Percentiles rank a stretch among this genome's conserved stretches.
Conservation (phyloP, 2,329 filamentous ascomycete genomes). For the Ophiognomonia clavigignenti-juglandacearum region DNA sequence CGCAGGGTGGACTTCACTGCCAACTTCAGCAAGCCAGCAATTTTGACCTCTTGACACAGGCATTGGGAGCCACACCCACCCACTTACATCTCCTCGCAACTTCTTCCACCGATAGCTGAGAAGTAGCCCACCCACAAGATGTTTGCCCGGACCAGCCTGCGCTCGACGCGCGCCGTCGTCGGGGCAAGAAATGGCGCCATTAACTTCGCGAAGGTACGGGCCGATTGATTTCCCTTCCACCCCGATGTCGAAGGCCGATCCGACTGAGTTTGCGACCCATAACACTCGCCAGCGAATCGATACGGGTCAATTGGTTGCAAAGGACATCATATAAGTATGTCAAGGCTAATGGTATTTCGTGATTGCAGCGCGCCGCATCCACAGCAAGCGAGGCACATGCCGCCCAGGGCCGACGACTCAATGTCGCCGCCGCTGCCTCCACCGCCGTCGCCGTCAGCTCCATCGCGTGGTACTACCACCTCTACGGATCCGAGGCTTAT, state of each 20-base stretch:
- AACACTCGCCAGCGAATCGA: too few species aligned
- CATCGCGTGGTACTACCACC: constrained; percentile 94
- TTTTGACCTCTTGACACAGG: constrained; percentile 23
- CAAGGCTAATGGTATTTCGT: constrained; percentile 6
- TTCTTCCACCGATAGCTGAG: constrained; percentile 30
- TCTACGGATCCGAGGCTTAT: constrained; percentile 82
- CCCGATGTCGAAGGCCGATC: not conserved
- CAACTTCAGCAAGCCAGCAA: constrained; percentile 12
- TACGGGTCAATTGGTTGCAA: too few species aligned
- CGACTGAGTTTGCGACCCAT: not conserved
- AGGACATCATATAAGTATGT: not conserved
- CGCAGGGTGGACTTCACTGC: constrained; percentile 13
- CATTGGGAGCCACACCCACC: constrained; percentile 34
- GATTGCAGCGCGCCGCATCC: constrained; percentile 58
- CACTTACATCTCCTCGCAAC: constrained; percentile 27
- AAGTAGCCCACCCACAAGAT: constrained; percentile 59
- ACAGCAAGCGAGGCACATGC: constrained; percentile 68
- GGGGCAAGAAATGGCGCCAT: constrained; percentile 69
- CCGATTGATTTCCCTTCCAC: constrained; percentile 4
- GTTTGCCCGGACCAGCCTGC: constrained; percentile 90
- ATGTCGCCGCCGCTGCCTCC: constrained; percentile 79
- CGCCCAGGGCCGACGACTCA: constrained; percentile 62
- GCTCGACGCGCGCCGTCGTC: constrained; percentile 81
- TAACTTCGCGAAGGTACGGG: constrained; percentile 66
- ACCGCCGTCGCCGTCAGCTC: constrained; percentile 84